These are phyloP conservation scores for Exophiala lecanii-corni DNA, from an alignment of 2,329 filamentous ascomycete genomes.

Conservation along the genomic window DNA sequence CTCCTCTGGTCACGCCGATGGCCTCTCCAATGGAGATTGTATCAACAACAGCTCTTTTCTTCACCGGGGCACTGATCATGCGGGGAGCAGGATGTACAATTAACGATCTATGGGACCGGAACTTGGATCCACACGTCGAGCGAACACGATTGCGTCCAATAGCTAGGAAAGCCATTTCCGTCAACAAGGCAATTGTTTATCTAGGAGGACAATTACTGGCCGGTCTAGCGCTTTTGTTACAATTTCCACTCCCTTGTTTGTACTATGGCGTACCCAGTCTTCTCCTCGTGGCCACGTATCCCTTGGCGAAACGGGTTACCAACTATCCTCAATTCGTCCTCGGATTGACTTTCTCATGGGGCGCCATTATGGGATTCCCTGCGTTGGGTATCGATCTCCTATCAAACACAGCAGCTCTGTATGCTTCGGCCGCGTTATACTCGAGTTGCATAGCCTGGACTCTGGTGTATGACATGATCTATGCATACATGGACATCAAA, in stretches of 20 bases:
- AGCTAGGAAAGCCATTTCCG: constrained; percentile 48
- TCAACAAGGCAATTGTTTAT: constrained; percentile 40
- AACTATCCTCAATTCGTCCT: constrained; percentile 51
- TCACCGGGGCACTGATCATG: constrained; percentile 45
- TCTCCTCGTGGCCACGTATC: constrained; percentile 45
- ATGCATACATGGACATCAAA: constrained; percentile 49
- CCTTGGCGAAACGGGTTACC: constrained; percentile 50
- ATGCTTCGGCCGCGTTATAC: constrained; percentile 40
- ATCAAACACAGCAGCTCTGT: constrained; percentile 33
- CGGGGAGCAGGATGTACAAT: constrained; percentile 51
- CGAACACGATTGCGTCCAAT: constrained; percentile 50
- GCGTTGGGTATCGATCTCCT: constrained; percentile 44
- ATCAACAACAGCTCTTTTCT: constrained; percentile 38
- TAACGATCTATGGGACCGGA: constrained; percentile 54
- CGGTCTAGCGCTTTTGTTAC: constrained; percentile 39
- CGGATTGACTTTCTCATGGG: constrained; percentile 50
- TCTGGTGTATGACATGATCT: constrained; percentile 48
- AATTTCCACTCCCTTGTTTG: constrained; percentile 40
- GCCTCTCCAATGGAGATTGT: constrained; percentile 33
- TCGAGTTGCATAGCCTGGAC: constrained; percentile 47
- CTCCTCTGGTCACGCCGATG: constrained; percentile 33
- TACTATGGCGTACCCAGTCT: constrained; percentile 42
- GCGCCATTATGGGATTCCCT: constrained; percentile 46
- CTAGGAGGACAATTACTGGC: constrained; percentile 40
- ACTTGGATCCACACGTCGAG: constrained; percentile 49